Evolutionary conservation across 306 rosid genomes (phyloP), one percentile per base, ranked within the genome.

Genomic region (Dalbergia oliveri): DNA sequence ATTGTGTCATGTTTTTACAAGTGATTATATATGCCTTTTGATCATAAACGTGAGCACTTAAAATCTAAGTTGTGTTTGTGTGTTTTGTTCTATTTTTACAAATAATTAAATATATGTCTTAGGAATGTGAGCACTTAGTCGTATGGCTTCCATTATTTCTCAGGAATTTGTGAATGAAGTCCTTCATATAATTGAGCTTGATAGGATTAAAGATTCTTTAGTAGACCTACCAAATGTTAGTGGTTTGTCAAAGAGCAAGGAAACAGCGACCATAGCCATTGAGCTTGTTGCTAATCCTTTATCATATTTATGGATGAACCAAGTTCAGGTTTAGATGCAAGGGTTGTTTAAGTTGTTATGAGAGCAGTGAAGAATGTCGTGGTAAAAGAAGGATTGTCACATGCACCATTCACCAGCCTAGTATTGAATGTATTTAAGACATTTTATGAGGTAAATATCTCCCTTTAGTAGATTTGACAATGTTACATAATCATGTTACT

Each of bases 391-490:
- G 92, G 49, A 86, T 90, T 18, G 85, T 85, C 14, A 83, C 83
- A 14, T 90, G 94, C 83, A 90, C 94, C n/a, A 90, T 90, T 81
- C 90, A 90, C 81, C 94, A 88, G 71, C 92, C 90, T 67, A 90
- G 92, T 57, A 90, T 86, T 49, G 90, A 88, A 21, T 58, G 88
- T 90, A 16, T 90, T 90, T 57, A 92, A 86, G 77, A 75, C 94
- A 69, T 90, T 84, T 83, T 90, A 90, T 86, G 94, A 90, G 92
- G 94, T 90, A 86, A 81, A 58, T 16, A 37, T 53, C 21, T 53
- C 39, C 44, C 76, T 45, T 81, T 4, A 1, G 21, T n/a, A 53
- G 68, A 64, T 73, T 64, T 23, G 10, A 12, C 0, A 49, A 39
- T 44, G 26, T 41, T 63, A 15, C 59, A 63, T 23, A 64, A 53